phyloP scores from a whole-genome alignment of 75 land plant genomes.

The Azolla pinnata region DNA sequence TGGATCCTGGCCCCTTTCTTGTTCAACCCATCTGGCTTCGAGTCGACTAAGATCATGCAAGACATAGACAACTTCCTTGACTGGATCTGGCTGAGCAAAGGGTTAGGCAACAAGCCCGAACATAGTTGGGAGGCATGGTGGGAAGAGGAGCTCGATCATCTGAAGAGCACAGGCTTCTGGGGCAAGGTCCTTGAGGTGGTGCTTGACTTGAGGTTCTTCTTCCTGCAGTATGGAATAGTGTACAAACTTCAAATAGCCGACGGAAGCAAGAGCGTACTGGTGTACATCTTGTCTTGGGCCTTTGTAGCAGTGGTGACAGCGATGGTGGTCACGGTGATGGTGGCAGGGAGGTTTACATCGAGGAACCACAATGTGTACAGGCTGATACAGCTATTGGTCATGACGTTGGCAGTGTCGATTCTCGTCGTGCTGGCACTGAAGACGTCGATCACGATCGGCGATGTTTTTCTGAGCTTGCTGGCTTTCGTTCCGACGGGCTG shows the following conservation, averaged over 20 bases:
- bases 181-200: slow-evolving; percentile 25
- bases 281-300: slow-evolving; percentile 29
- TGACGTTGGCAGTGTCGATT: slow-evolving; percentile 9
- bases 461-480: slow-evolving; percentile 21
- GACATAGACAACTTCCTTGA: slow-evolving; percentile 82
- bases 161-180: slow-evolving; percentile 27
- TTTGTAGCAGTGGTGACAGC: slow-evolving; percentile 15
- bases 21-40: slow-evolving; percentile 89
- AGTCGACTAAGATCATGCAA: slow-evolving; percentile 78
- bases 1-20: slow-evolving; percentile 84
- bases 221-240: slow-evolving; percentile 35
- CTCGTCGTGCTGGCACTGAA: slow-evolving; percentile 8
- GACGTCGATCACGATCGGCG: slow-evolving; percentile 22
- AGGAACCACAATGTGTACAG: slow-evolving; percentile 14
- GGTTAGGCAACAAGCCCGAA: slow-evolving; percentile 16
- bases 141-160: slow-evolving; percentile 29
- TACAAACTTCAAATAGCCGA: slow-evolving; percentile 24
- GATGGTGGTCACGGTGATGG: slow-evolving; percentile 6
- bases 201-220: slow-evolving; percentile 25
- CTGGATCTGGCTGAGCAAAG: slow-evolving; percentile 64
- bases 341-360: slow-evolving; percentile 12
- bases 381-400: slow-evolving; percentile 15
- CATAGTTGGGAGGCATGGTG: slow-evolving; percentile 35
- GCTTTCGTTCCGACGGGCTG: slow-evolving; percentile 92
- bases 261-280: slow-evolving; percentile 17